These are phyloP conservation scores for Gyrodon lividus DNA, from an alignment of 768 basidiomycete genomes.

Conservation along the genomic window DNA sequence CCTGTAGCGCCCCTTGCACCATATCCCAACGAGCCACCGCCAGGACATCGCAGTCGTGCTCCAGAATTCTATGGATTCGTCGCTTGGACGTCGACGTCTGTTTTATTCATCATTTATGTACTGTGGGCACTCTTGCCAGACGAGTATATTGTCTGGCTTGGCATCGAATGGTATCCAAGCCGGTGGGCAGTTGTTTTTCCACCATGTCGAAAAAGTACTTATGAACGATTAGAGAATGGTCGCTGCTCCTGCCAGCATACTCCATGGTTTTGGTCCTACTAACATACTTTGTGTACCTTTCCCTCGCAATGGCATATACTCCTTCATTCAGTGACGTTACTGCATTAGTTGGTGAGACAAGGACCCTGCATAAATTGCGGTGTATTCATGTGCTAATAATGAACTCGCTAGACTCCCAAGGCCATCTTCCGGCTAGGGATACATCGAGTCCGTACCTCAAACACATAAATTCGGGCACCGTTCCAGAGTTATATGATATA, in stretches of 20 bases:
- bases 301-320: constrained; percentile 69
- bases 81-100: constrained; percentile 74
- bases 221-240: constrained; percentile 69
- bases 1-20: constrained; percentile 45
- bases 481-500: constrained; percentile 76
- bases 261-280: constrained; percentile 66
- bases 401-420: constrained; percentile 50
- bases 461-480: constrained; percentile 44
- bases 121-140: constrained; percentile 84
- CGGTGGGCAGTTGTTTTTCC: constrained; percentile 47
- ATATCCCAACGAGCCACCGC: constrained; percentile 38
- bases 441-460: constrained; percentile 46
- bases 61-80: constrained; percentile 92
- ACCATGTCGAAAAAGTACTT: neutral
- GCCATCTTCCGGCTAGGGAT: constrained; percentile 44
- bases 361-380: constrained; percentile 9
- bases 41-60: constrained; percentile 60
- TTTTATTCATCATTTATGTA: constrained; percentile 67
- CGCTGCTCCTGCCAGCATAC: constrained; percentile 78
- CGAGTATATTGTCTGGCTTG: constrained; percentile 58
- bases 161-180: constrained; percentile 86
- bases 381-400: constrained; percentile 11
- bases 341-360: constrained; percentile 60
- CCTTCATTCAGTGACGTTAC: constrained; percentile 67
- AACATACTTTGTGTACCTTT: constrained; percentile 75